Percentiles rank a stretch among this genome's conserved stretches.
phyloP scores from a whole-genome alignment of 129 eudicot genomes.

The Helianthus tuberosus region DNA sequence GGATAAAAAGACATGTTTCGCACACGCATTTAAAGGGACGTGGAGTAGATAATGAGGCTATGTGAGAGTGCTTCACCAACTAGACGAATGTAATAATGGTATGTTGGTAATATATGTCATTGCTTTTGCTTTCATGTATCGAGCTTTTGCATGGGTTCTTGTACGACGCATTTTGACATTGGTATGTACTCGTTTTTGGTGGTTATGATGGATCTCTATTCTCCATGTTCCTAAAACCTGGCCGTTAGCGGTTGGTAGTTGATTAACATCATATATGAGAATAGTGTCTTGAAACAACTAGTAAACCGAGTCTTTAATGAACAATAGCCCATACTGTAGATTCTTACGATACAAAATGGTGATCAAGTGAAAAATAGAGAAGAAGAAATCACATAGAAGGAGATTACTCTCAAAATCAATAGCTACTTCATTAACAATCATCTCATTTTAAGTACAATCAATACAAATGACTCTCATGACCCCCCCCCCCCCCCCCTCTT shows the following conservation, averaged over 20 bases:
- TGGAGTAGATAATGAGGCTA: conserved; percentile 5
- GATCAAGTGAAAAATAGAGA: no score
- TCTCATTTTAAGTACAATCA: no score
- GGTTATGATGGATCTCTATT: not conserved
- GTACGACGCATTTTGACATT: not conserved
- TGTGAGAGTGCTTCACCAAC: conserved; percentile 21
- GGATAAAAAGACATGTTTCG: conserved; percentile 18
- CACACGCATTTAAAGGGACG: conserved; percentile 20
- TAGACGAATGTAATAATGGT: conserved; percentile 19
- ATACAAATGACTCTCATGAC: no score
- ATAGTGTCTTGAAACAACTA: no score
- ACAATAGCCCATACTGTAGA: no score
- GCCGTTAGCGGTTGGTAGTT: not conserved
- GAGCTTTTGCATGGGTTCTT: not conserved
- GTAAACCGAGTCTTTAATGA: no score
- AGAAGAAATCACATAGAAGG: no score
- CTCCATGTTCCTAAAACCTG: not conserved
- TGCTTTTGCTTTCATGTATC: conserved; percentile 16
- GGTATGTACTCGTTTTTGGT: not conserved
- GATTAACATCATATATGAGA: no score
- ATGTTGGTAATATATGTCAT: not conserved
- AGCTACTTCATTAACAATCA: no score
- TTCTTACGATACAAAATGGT: no score
- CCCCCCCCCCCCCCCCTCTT: no score
- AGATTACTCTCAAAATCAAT: no score